Base-by-base conservation (phyloP, 2,329 filamentous ascomycete genomes). In the Fusarium ambrosium region DNA sequence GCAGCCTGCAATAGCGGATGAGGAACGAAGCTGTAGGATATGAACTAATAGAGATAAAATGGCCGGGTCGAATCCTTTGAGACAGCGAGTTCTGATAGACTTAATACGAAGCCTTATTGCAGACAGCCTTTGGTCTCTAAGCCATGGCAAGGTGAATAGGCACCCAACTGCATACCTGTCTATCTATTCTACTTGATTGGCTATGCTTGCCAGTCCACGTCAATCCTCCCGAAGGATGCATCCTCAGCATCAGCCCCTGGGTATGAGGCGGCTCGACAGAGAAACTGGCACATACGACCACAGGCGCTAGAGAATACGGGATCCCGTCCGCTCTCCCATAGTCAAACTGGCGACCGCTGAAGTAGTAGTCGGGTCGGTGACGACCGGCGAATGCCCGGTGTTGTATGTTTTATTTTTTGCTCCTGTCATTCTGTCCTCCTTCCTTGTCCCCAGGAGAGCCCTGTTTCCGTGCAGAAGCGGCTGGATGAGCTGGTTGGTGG, bases 41-140 rank as follows among this genome's bases (percentile, higher is more conserved):
- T 73, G 75, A 69, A 66, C 63, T 71, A 73, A 77, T 72, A 77
- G 64, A 77, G 60, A 66, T 75, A 71, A 70, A 75, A 71, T 62
- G 70, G 64, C 41, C 51, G 65, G 61, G 53, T 36, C 53, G 65
- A 36, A 39, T 59, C 34, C 41, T 66, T 56, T 36, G 66, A 37
- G 36, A 20, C n/a, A 56, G 37, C 60, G 24, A 59, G 41, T 61
- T 58, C 37, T 56, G 45, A 37, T 73, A 64, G 65, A 70, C 36
- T 29, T 68, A 75, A 73, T 73, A 27, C 27, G 34, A 62, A 62
- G 66, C 51, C 41, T 27, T 34, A 34, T 64, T 43, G 56, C 41
- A 62, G 41, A 53, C 27, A 53, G 48, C 48, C 24, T 32, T 53
- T 29, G 18, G 27, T 20, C 11, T 7, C 11, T 27, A 53, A 53